Base-by-base conservation (phyloP, 2,329 filamentous ascomycete species). In the Monilinia polystroma region DNA sequence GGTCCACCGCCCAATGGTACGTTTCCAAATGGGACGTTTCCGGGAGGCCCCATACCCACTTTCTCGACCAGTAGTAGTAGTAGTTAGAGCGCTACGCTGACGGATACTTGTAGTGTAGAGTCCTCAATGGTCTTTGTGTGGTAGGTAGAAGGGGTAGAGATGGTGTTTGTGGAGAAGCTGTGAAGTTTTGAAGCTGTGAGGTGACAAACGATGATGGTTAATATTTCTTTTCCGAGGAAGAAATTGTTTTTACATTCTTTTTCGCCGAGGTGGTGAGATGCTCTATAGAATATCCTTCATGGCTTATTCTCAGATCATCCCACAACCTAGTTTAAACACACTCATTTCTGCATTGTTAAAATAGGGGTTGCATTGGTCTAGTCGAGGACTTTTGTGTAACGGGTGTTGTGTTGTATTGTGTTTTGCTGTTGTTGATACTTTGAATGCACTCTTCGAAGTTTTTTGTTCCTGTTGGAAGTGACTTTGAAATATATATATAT, bases 1-100 rank as follows among this genome's bases (percentile, higher is more conserved):
- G 59, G 59, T 4, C 32, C 49, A 12, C 45, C 45, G 26, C 59
- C 49, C 14, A 53, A 63, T 63, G 59, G 59, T 41, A 52, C 49
- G 59, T 63, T 63, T 63, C 60, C 60, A 7, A 41, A 29, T n/a
- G 47, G 47, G 8, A 63, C 29, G 6, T 45, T 45, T 54, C 16
- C 60, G 0, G 60, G 51, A 6, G 38, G 32, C 11, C 60, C 60
- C n/a, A 23, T 12, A 26, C 47, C 47, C 2, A 5, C 45, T 20
- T 52, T 16, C 6, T 16, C 41, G 4, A 43, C 41, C 12, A 29
- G 29, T 29, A 43, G 41, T 4, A 43, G 41, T 43, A 16, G 41
- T 23, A 56, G 26, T 56, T 8, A 14, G 53, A 56, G 45, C 20
- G 16, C 45, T n/a, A n/a, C 45, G 12, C 41, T 43, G 41, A 43